Evolutionary conservation across 1,284 basidiomycete genomes (phyloP), one percentile per base, ranked within the genome.

Genomic region (Ustilago shanxiensis): DNA sequence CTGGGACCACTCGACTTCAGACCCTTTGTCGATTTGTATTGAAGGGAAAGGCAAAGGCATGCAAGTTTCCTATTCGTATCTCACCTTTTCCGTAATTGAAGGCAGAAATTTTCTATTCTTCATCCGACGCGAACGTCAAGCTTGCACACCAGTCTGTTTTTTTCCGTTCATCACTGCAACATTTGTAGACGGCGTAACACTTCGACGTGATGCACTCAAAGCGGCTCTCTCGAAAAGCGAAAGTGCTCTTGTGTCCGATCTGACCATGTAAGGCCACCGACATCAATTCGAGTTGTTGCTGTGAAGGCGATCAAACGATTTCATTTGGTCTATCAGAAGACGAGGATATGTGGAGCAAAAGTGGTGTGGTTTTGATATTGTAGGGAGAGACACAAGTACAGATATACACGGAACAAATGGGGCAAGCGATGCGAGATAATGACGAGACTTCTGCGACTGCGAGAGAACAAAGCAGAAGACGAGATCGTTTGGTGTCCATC

Each of bases 321-420:
- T n/a, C n/a, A n/a, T n/a, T n/a, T n/a, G n/a, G n/a, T n/a, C n/a
- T n/a, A n/a, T n/a, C 31, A 33, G 31, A 5, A 33, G 31, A 33
- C 31, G 11, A 33, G 5, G 31, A 33, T 6, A 33, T 33, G 31
- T 11, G 24, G 41, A 37, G 50, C 18, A 56, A 47, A 74, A 66
- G 72, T 66, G 72, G 66, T 65, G 66, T 31, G 50, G 31, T 16
- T 68, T 47, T 20, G 68, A 31, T 26, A 54, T 61, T 61, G 54
- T 53, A 45, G 52, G 26, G 14, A 41, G 28, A 31, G 35, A 35
- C 45, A 67, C 41, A 52, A 72, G 70, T 72, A 72, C 70, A 72
- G 61, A 66, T 72, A 67, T 72, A 64, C 57, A 72, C 18, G 47
- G 52, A 55, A 44, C 53, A 24, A 18, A 50, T 24, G n/a, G 29